phyloP scores from a whole-genome alignment of 2,329 filamentous ascomycete species.

The Penicillium griseofulvum region DNA sequence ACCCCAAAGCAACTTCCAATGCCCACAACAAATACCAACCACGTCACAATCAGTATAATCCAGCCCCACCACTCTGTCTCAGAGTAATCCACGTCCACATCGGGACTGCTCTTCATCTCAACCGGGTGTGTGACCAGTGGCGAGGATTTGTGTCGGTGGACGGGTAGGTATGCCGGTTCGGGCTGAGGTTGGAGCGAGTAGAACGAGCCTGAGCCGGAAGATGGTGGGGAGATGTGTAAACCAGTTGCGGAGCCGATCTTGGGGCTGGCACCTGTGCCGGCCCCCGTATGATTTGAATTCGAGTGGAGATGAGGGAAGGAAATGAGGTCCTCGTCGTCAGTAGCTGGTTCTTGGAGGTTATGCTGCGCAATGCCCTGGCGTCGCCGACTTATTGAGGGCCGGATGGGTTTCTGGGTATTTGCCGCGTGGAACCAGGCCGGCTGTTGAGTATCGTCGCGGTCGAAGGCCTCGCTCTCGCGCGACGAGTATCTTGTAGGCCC shows the following conservation, averaged over 20 bases:
- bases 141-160: slow-evolving; percentile 37
- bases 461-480: slow-evolving; percentile 11
- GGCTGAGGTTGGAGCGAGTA: slow-evolving; percentile 48
- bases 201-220: slow-evolving; percentile 64
- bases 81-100: slow-evolving; percentile 72
- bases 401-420: slow-evolving; percentile 16
- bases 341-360: slow-evolving; percentile 67
- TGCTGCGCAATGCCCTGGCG: slow-evolving; percentile 50
- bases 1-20: slow-evolving; percentile 94
- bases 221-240: slow-evolving; percentile 40
- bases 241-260: slow-evolving; percentile 17
- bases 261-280: slow-evolving; percentile 13
- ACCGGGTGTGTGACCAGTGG: slow-evolving; percentile 37
- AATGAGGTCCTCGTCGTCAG: slow-evolving; percentile 77
- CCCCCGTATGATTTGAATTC: slow-evolving; percentile 16
- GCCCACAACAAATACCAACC: slow-evolving; percentile 92
- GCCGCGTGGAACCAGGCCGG: slow-evolving; percentile 19
- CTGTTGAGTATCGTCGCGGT: slow-evolving; percentile 7
- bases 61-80: slow-evolving; percentile 99
- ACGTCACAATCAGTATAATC: slow-evolving; percentile 85
- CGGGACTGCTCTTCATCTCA: slow-evolving; percentile 42
- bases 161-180: slow-evolving; percentile 33
- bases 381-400: slow-evolving; percentile 29
- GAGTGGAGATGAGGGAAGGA: slow-evolving; percentile 57
- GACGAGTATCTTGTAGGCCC: slow-evolving; percentile 7